Evolutionary conservation across 345 rosid species (phyloP).

Genomic region (Psidium guajava): DNA sequence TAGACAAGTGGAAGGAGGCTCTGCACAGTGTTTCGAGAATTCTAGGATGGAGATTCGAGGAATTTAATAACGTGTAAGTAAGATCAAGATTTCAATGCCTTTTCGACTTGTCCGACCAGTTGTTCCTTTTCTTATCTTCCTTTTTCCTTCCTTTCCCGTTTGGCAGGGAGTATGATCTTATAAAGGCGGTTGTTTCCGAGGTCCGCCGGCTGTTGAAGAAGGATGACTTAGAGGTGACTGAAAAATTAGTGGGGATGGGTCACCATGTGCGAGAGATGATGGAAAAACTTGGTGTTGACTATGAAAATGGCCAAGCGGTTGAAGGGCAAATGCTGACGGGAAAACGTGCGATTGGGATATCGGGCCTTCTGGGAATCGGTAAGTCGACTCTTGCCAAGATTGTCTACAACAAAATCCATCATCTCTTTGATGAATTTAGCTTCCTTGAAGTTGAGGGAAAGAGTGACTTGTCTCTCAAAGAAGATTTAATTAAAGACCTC

Average conservation of each 20-base stretch:
- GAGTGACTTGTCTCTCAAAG: background rate
- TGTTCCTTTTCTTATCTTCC: background rate
- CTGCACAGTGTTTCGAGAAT: fast-evolving
- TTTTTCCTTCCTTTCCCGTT: background rate
- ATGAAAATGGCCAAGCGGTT: background rate
- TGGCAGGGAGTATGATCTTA: background rate
- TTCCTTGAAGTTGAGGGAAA: background rate
- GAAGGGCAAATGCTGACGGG: background rate
- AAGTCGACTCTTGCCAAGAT: background rate
- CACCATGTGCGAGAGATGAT: background rate
- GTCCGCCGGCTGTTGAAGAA: background rate
- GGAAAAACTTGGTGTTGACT: background rate
- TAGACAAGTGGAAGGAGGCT: background rate
- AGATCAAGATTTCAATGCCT: background rate
- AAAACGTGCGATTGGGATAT: background rate
- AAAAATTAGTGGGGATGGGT: background rate
- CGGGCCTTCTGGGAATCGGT: background rate
- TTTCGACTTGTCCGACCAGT: background rate
- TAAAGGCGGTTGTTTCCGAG: background rate
- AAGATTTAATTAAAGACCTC: background rate
- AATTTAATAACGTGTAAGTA: fast-evolving
- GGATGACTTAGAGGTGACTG: background rate
- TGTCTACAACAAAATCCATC: background rate
- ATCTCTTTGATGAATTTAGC: background rate
- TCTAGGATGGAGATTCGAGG: fast-evolving